phyloP scores from a whole-genome alignment of 768 basidiomycete genomes.

The Calocera cornea region DNA sequence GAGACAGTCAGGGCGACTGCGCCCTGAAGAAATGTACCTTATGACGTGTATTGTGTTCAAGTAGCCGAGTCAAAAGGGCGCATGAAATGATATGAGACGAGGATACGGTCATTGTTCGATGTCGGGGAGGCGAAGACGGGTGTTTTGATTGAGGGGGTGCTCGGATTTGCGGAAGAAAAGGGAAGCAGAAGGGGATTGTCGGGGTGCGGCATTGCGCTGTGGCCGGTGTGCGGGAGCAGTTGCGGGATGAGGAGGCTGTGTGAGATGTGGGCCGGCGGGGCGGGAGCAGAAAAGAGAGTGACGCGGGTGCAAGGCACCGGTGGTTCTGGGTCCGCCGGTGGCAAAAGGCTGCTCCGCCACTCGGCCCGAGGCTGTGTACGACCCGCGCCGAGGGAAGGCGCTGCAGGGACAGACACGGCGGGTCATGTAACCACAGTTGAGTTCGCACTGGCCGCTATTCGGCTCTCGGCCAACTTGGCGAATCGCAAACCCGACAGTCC shows the following conservation, averaged over 20 bases:
- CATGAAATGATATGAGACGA: slow-evolving; percentile 4
- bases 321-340: not conserved
- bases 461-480: not conserved
- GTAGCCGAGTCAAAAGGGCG: not conserved
- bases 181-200: no score
- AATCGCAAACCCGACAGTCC: slow-evolving; percentile 4
- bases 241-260: not conserved
- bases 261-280: not conserved
- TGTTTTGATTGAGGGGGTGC: not conserved
- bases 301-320: not conserved
- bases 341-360: not conserved
- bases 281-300: not conserved
- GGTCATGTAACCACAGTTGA: no score
- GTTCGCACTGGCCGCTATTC: no score
- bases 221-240: not conserved
- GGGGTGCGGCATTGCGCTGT: no score
- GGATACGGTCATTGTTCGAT: not conserved
- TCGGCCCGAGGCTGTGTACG: slow-evolving; percentile 1
- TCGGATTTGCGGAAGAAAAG: not conserved
- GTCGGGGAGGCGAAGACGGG: not conserved
- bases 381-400: no score
- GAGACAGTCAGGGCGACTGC: not conserved
- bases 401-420: no score
- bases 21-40: not conserved
- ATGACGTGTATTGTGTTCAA: not conserved